phyloP scores from a whole-genome alignment of 2,329 filamentous ascomycete genomes.

The Aspergillus sclerotialis region DNA sequence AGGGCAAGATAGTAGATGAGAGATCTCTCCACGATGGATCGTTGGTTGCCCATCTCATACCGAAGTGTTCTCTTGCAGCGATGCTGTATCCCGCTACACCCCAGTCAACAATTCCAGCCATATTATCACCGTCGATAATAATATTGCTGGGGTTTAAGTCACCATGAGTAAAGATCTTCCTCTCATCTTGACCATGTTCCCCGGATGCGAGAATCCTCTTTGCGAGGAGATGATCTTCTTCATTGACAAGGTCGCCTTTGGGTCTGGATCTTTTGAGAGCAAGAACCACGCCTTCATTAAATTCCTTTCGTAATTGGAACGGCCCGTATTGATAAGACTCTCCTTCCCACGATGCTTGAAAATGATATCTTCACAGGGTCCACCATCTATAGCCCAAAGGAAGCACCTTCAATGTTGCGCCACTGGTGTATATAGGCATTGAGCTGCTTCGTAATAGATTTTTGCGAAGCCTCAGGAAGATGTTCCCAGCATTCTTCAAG shows the following conservation, averaged over 20 bases:
- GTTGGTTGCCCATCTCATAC: no score
- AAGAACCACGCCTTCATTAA: conserved; percentile 12
- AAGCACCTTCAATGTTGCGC: no score
- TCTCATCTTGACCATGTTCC: conserved; percentile 1
- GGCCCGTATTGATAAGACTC: conserved; percentile 10
- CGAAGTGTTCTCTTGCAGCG: conserved; percentile 8
- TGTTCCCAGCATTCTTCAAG: conserved; percentile 6
- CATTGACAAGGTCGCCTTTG: conserved; percentile 4
- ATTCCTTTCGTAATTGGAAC: conserved; percentile 9
- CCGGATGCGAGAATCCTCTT: conserved; percentile 6
- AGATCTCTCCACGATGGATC: no score
- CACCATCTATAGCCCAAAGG: no score
- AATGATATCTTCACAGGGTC: conserved; percentile 9
- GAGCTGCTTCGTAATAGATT: conserved; percentile 5
- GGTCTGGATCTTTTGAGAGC: conserved; percentile 13
- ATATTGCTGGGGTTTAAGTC: conserved; percentile 10
- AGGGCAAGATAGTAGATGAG: no score
- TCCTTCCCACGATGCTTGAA: conserved; percentile 13
- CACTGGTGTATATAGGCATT: conserved; percentile 2
- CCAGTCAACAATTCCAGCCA: conserved; percentile 9
- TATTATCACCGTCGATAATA: conserved; percentile 4
- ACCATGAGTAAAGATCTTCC: conserved; percentile 7
- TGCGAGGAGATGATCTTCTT: conserved; percentile 7
- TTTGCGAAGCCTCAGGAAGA: conserved; percentile 4
- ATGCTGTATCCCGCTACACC: conserved; percentile 10